phyloP scores from a whole-genome alignment of 306 rosid genomes.

The Mimosa bimucronata region DNA sequence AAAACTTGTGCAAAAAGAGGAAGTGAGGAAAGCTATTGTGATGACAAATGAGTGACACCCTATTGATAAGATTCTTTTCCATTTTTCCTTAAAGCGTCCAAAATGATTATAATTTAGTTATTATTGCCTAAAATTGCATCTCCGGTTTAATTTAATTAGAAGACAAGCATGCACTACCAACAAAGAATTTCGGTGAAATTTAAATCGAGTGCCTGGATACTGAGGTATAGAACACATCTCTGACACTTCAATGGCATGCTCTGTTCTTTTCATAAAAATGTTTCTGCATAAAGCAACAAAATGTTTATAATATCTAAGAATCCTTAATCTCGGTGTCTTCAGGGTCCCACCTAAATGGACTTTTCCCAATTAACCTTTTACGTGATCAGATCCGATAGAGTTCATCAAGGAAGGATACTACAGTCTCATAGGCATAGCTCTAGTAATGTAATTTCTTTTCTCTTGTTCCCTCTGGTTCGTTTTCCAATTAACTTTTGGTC shows the following conservation, averaged over 20 bases:
- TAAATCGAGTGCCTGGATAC: constrained; percentile 8
- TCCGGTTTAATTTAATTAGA: constrained; percentile 16
- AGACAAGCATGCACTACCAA: constrained; percentile 25
- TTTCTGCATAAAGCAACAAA: constrained; percentile 2
- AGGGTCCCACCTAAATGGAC: constrained; percentile 44
- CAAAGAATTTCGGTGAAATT: constrained; percentile 39
- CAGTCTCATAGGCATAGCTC: not conserved
- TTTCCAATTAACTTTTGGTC: not conserved
- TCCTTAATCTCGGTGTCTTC: constrained; percentile 21
- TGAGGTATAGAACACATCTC: not conserved
- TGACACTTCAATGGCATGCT: constrained; percentile 19
- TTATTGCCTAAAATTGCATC: not conserved
- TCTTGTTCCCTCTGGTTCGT: not conserved
- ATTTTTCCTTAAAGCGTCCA: not conserved
- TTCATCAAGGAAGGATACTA: constrained; percentile 43
- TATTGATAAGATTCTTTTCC: not conserved
- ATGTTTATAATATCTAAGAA: not conserved
- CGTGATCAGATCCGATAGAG: constrained; percentile 30
- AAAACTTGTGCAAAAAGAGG: not conserved
- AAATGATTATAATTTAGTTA: not conserved
- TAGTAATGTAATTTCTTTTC: not conserved
- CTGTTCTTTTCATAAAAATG: constrained; percentile 8
- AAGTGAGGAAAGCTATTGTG: not conserved
- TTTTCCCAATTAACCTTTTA: constrained; percentile 18
- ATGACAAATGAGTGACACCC: constrained; percentile 9